These are phyloP conservation scores for Rhizoclosmatium sp. DNA, from an alignment of 192 early-diverging fungal genomes.

Conservation along the genomic window DNA sequence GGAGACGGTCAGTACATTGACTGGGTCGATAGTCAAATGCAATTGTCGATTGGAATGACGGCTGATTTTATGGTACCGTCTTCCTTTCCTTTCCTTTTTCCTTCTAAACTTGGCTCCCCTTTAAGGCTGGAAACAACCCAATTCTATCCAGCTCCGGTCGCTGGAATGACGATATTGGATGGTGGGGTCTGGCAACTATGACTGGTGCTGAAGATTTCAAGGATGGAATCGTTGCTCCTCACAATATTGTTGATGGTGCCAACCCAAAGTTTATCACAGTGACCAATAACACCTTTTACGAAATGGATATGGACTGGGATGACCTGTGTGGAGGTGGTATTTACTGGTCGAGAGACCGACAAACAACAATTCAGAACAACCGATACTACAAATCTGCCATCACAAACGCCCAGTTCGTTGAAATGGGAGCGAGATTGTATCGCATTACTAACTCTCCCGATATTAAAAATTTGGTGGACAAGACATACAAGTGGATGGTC, in stretches of 20 bases:
- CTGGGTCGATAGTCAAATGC: slow-evolving; percentile 24
- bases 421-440: slow-evolving; percentile 46
- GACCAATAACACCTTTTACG: slow-evolving; percentile 42
- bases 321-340: slow-evolving; percentile 54
- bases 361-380: background rate
- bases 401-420: slow-evolving; percentile 51
- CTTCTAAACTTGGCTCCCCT: slow-evolving; percentile 12
- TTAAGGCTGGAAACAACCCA: background rate
- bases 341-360: slow-evolving; percentile 57
- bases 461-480: slow-evolving; percentile 17
- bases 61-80: slow-evolving; percentile 26
- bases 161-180: slow-evolving; percentile 63
- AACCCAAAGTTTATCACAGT: slow-evolving; percentile 38
- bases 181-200: slow-evolving; percentile 54
- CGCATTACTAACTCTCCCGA: slow-evolving; percentile 35
- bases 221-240: slow-evolving; percentile 19
- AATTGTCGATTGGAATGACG: slow-evolving; percentile 7
- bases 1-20: slow-evolving; percentile 33
- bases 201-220: slow-evolving; percentile 17
- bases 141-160: slow-evolving; percentile 27
- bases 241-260: background rate
- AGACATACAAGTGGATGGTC: slow-evolving; percentile 50
- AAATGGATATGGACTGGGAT: slow-evolving; percentile 54
- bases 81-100: slow-evolving; percentile 1
- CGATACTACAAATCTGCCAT: slow-evolving; percentile 55